Evolutionary conservation across 2,329 filamentous ascomycete species (phyloP), one percentile per base, ranked within the genome.

Genomic region (Aureobasidium lini): DNA sequence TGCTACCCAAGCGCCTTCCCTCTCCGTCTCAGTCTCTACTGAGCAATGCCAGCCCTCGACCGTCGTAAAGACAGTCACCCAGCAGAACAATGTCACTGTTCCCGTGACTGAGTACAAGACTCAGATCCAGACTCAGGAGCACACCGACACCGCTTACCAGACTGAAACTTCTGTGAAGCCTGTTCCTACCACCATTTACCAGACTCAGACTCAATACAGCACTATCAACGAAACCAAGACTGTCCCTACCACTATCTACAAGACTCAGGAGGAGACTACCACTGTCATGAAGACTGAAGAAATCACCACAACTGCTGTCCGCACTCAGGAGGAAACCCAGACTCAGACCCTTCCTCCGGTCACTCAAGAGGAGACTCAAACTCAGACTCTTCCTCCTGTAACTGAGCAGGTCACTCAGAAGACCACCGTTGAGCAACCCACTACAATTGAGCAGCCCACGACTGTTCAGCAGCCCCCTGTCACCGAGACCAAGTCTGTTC

Each of bases 71-170:
- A 54, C 50, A 2, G 39, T 43, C 23, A 54, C 50, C 15, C 32
- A 52, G 36, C 44, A 47, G 44, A 52, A 52, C 48, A 40, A 52
- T 13, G 48, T 52, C 18, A 44, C 50, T 13, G 50, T 54, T 15
- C 50, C 50, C 4, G 50, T 54, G 8, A 54, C 40, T 5, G 6
- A 43, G 23, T 54, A 54, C 32, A 9, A 37, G 40, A 57, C 53
- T 47, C 39, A 42, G 18, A 52, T 32, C n/a, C n/a, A 39, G 50
- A 56, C 52, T 15, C 18, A 40, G 13, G 43, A 44, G 16, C 29
- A 57, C 15, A 47, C 53, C 40, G 52, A 36, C 37, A 54, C 50
- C 31, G 50, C 37, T 23, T 57, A 46, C 52, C 31, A 46, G 29
- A 57, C 52, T 9, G 29, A 57, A 31, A 46, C 15, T 11, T 28